Percentiles rank a stretch among this genome's conserved stretches.
These are phyloP conservation scores for Gracilaria gracilis DNA, from an alignment of 23 red algal genomes.

Conservation along the genomic window DNA sequence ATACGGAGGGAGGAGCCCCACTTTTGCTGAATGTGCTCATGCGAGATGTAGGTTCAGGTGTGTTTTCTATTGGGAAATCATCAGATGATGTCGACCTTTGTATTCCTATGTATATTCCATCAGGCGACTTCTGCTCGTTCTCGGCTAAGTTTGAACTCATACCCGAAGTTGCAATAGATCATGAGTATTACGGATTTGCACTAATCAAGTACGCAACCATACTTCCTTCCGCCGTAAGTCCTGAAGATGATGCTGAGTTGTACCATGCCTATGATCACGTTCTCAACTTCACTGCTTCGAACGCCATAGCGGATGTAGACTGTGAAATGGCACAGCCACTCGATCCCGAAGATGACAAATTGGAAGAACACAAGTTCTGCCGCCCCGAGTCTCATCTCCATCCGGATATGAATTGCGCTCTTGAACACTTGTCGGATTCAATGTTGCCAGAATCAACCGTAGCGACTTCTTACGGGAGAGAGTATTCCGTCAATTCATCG, in stretches of 20 bases:
- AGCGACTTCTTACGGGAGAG: not conserved
- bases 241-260: constrained; percentile 37
- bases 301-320: not conserved
- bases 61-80: constrained; percentile 34
- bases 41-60: constrained; percentile 23
- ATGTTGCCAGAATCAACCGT: not conserved
- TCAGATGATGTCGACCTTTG: constrained; percentile 33
- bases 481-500: not conserved
- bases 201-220: constrained; percentile 35
- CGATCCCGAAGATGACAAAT: not conserved
- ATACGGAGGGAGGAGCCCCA: constrained; percentile 53
- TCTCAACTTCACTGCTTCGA: constrained; percentile 3
- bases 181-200: constrained; percentile 38
- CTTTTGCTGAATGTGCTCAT: constrained; percentile 63
- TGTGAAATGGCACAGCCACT: not conserved
- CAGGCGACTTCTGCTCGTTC: constrained; percentile 25
- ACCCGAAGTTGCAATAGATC: not conserved
- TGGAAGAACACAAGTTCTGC: constrained; percentile 17
- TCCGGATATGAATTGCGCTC: not conserved
- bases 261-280: constrained; percentile 50
- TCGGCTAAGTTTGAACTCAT: constrained; percentile 20
- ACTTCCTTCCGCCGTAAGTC: not conserved
- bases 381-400: constrained; percentile 4
- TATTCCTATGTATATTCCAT: constrained; percentile 46
- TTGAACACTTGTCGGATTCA: not conserved